These are phyloP conservation scores for Lactarius hatsudake DNA, from an alignment of 768 basidiomycete genomes.

Conservation along the genomic window DNA sequence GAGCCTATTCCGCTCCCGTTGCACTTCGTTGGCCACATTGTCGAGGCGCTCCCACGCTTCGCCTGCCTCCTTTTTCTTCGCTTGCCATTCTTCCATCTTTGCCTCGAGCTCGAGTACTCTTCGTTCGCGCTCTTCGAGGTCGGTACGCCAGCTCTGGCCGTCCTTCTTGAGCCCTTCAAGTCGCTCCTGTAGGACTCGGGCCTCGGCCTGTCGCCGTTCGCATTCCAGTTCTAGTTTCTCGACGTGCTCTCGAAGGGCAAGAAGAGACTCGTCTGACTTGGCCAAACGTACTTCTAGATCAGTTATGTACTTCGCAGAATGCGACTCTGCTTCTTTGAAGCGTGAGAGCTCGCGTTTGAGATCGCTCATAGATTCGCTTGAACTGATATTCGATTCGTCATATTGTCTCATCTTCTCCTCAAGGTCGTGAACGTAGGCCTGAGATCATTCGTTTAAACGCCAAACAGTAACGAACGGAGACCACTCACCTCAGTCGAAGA, in stretches of 20 bases:
- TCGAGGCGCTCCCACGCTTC: conserved; percentile 67
- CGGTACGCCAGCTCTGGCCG: conserved; percentile 77
- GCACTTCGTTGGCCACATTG: conserved; percentile 66
- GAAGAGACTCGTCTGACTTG: conserved; percentile 74
- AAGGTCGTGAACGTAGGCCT: conserved; percentile 92
- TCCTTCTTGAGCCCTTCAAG: conserved; percentile 68
- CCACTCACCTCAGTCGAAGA: conserved; percentile 79
- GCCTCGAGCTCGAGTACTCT: conserved; percentile 73
- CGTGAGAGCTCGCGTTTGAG: conserved; percentile 78
- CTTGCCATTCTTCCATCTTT: conserved; percentile 77
- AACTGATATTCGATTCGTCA: conserved; percentile 73
- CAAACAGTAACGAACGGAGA: conserved; percentile 10
- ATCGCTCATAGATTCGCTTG: conserved; percentile 77
- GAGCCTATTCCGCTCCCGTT: conserved; percentile 63
- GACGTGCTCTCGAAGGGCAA: conserved; percentile 64
- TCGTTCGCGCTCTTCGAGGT: conserved; percentile 80
- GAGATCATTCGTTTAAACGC: conserved; percentile 27
- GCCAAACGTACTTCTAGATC: conserved; percentile 82
- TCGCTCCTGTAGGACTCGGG: conserved; percentile 64
- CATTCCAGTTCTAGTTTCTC: conserved; percentile 76
- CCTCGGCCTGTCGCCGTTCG: conserved; percentile 69
- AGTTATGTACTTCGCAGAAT: conserved; percentile 74
- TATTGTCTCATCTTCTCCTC: conserved; percentile 88
- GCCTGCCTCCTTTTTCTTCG: conserved; percentile 62
- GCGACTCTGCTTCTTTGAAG: conserved; percentile 71